These are phyloP conservation scores for Knoxdaviesia proteae DNA, from an alignment of 2,329 filamentous ascomycete species.

Conservation along the genomic window DNA sequence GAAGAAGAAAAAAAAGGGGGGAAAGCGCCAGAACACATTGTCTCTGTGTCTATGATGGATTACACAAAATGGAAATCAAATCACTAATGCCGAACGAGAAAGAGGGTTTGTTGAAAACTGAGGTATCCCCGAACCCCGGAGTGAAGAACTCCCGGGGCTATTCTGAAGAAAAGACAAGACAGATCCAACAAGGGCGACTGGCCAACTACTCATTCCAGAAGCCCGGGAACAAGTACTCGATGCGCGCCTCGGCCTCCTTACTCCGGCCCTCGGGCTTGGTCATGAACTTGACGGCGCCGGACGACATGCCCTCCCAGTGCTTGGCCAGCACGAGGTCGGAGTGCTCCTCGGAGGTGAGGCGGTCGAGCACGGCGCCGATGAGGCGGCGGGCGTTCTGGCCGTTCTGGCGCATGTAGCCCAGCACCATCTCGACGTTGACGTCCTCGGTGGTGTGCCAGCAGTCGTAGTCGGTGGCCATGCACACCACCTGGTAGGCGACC, in stretches of 20 bases:
- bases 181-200: too few relatives aligned
- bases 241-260: slow-evolving; percentile 54
- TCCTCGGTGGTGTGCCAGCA: slow-evolving; percentile 77
- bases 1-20: too few relatives aligned
- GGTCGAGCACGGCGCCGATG: slow-evolving; percentile 71
- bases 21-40: too few relatives aligned
- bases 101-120: too few relatives aligned
- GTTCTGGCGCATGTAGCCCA: slow-evolving; percentile 91
- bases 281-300: slow-evolving; percentile 61
- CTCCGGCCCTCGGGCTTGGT: slow-evolving; percentile 59
- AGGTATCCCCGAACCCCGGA: too few relatives aligned
- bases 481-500: slow-evolving; percentile 94
- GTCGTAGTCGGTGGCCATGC: slow-evolving; percentile 98
- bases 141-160: too few relatives aligned
- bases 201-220: slow-evolving; percentile 27
- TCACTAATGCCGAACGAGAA: too few relatives aligned
- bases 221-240: slow-evolving; percentile 74
- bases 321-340: slow-evolving; percentile 55
- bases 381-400: slow-evolving; percentile 69
- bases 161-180: too few relatives aligned
- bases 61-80: too few relatives aligned
- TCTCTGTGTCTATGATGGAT: too few relatives aligned
- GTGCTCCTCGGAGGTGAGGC: slow-evolving; percentile 61
- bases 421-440: slow-evolving; percentile 92
- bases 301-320: slow-evolving; percentile 57